Base-by-base conservation (phyloP, 306 rosid genomes). In the Casuarina cunninghamiana region DNA sequence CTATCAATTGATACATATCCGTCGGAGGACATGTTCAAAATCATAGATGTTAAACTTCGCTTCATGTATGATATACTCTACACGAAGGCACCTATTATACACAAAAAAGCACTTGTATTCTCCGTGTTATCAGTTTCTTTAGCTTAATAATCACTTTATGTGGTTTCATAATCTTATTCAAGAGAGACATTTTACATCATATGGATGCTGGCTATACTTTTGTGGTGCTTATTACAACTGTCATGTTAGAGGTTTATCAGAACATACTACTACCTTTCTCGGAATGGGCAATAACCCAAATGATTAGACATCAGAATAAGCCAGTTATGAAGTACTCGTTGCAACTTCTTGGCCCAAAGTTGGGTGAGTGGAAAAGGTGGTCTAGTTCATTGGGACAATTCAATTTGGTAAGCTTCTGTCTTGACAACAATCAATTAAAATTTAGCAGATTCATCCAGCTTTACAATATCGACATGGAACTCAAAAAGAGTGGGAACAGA, bases 1-100 rank as follows among this genome's bases (percentile, higher is more conserved):
- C 82, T 86, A 80, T 68, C 88, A 13, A 66, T 85, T 1, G 82
- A 83, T 6, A 82, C 62, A 57, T 78, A 86, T 51, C 35, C 79
- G 7, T 55, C 78, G 0, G 86, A 82, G 50, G 89, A 88, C 0
- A 81, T 84, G 71, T 89, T 91, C 77, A 57, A 68, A 21, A 87
- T 85, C 71, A 78, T 90, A 16, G 97, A 91, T 68, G 72, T 81
- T 6, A 91, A 91, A 73, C 74, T 89, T 17, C 76, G 94, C 44
- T 89, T 89, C 86, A 88, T 91, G 93, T 91, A 89, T 57, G 94
- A 89, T 77, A 91, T 84, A 2, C 72, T 89, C 54, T 89, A 91
- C 83, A 89, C 97, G 2, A 91, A 91, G 78, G 88, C 90, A 0
- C 87, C 84, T 2, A 73, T 88, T 17, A 69, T 88, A 77, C 85